Percentiles rank a stretch among this genome's conserved stretches.
These are phyloP conservation scores for Acanthochlamys bracteata DNA, from an alignment of 106 monocot genomes.

Conservation along the genomic window DNA sequence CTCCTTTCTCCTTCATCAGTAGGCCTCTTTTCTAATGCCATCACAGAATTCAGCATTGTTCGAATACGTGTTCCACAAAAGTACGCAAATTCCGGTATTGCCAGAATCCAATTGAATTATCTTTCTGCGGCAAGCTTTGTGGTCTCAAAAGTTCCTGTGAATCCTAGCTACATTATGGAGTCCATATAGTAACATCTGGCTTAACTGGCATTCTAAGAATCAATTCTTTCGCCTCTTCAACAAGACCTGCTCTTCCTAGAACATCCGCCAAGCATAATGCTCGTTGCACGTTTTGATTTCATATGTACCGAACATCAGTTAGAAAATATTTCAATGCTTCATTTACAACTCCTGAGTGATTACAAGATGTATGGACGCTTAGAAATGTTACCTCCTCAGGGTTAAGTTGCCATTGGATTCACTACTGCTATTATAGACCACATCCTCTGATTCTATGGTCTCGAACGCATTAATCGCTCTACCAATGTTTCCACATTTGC, in stretches of 20 bases:
- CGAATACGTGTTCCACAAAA: conserved; percentile 31
- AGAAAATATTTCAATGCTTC: conserved; percentile 36
- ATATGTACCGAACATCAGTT: conserved; percentile 18
- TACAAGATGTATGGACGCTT: conserved; percentile 35
- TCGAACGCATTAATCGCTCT: conserved; percentile 43
- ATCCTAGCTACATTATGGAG: conserved; percentile 40
- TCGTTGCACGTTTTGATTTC: conserved; percentile 25
- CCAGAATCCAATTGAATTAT: conserved; percentile 22
- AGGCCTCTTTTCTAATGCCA: conserved; percentile 4
- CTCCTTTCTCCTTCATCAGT: conserved; percentile 39
- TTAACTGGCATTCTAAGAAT: conserved; percentile 29
- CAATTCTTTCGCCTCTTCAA: conserved; percentile 42
- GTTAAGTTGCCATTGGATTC: not conserved
- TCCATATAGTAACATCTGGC: conserved; percentile 43
- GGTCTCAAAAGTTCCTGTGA: conserved; percentile 19
- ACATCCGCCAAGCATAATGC: conserved; percentile 60
- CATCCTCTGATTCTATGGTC: not conserved
- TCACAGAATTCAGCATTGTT: conserved; percentile 8
- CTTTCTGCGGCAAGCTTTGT: conserved; percentile 11
- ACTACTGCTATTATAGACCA: conserved; percentile 3
- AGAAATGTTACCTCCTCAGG: conserved; percentile 51
- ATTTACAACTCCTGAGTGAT: conserved; percentile 32
- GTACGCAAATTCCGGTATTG: conserved; percentile 38
- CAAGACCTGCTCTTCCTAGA: conserved; percentile 37
- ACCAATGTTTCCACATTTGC: conserved; percentile 44